Base-by-base conservation (phyloP, 2,329 filamentous ascomycete genomes). In the Blastomyces parvus region DNA sequence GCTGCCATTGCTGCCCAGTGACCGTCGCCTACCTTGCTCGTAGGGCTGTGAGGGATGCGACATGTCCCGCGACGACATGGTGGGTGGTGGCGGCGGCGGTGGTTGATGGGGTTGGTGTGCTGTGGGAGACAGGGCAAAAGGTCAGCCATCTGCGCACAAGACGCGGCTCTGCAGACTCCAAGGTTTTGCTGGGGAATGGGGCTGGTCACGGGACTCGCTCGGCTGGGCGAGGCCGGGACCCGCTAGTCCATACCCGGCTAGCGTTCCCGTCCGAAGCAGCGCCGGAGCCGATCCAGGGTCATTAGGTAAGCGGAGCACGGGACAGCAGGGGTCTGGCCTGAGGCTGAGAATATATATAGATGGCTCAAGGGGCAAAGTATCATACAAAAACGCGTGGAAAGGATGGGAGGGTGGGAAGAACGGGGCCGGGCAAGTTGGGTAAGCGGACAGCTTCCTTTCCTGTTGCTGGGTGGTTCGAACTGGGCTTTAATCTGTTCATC, bases 1-100 rank as follows among this genome's bases (percentile, higher is more conserved):
- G 69, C 72, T 76, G 46, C 70, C 73, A 67, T 69, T 72, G 64
- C 73, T 75, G 59, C 74, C 74, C 66, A 73, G 68, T 33, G 74
- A 76, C 62, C 69, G 71, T 64, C 74, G 70, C 66, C 72, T 74
- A 61, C 65, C 67, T 60, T 70, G 70, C 64, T 76, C 72, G 65
- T 69, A 71, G 61, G 72, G 69, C 65, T 69, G 69, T 44, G 73
- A 69, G 60, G 70, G 67, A 61, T 71, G 71, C 66, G 74, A 73
- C 74, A 77, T 76, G 65, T 74, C 70, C 69, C 71, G 71, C 69
- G 67, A 64, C 46, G 46, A 48, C 59, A 65, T 40, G 38, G 64
- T 53, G 57, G 65, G 60, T 11, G 58, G 59, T 22, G 33, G 38
- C 14, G 17, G 53, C 40, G 17, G 53, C n/a, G n/a, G n/a, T 22